Conservation (phyloP, 192 early-diverging fungal species). For the Backusella liffmaniae region DNA sequence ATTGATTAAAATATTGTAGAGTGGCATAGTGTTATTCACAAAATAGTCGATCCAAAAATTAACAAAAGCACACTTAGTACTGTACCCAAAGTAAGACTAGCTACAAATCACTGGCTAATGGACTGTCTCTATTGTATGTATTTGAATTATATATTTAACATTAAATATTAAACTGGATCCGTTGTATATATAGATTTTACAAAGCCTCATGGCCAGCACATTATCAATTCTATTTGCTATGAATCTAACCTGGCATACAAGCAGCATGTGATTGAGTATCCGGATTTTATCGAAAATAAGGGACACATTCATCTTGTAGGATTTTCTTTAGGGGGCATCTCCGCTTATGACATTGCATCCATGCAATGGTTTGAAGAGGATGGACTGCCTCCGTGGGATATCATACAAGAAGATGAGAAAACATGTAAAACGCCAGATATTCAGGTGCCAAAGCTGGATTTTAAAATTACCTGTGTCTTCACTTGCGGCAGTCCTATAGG, state of each 20-base stretch:
- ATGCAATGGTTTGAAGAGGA: constrained; percentile 41
- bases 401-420: constrained; percentile 13
- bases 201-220: constrained; percentile 47
- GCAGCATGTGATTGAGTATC: constrained; percentile 43
- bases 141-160: background rate
- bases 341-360: constrained; percentile 62
- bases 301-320: constrained; percentile 60
- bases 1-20: constrained; percentile 10
- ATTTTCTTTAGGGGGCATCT: constrained; percentile 64
- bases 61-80: constrained; percentile 38
- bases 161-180: too few species aligned
- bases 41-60: constrained; percentile 42
- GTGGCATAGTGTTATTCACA: constrained; percentile 44
- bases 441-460: constrained; percentile 39
- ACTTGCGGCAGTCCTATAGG: constrained; percentile 49
- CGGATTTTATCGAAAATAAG: constrained; percentile 43
- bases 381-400: constrained; percentile 10
- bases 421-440: constrained; percentile 20
- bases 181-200: constrained; percentile 37
- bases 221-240: constrained; percentile 50
- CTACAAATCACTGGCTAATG: constrained; percentile 45
- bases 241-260: constrained; percentile 56
- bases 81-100: constrained; percentile 47
- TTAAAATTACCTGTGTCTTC: constrained; percentile 41
- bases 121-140: constrained; percentile 43